A percentile compares a stretch with the other conserved stretches of the same genome.
These are phyloP conservation scores for Voacanga thouarsii DNA, from an alignment of 257 asterid species.

Conservation along the genomic window DNA sequence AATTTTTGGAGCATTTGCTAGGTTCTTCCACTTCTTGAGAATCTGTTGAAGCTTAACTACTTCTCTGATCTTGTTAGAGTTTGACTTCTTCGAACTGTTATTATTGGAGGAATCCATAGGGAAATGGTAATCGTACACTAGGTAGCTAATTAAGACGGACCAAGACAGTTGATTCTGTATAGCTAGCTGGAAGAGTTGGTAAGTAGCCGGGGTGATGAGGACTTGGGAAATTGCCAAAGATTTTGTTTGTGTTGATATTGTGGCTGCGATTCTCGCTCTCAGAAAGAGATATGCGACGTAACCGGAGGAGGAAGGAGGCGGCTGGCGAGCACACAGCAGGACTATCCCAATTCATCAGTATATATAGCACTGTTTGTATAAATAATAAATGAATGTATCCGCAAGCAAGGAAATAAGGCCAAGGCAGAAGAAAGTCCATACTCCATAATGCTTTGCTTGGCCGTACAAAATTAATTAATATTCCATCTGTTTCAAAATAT, in stretches of 20 bases:
- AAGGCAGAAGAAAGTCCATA: too few species aligned
- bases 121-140: too few species aligned
- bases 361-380: too few species aligned
- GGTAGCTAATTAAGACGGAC: too few species aligned
- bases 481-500: too few species aligned
- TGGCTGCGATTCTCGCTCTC: too few species aligned
- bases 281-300: too few species aligned
- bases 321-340: not conserved
- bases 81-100: conserved; percentile 31
- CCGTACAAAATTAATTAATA: too few species aligned
- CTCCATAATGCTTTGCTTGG: too few species aligned
- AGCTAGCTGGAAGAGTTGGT: not conserved
- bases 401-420: too few species aligned
- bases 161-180: not conserved
- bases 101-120: not conserved
- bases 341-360: not conserved
- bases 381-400: too few species aligned
- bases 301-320: not conserved
- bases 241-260: too few species aligned
- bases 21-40: conserved; percentile 82
- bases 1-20: conserved; percentile 33
- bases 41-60: conserved; percentile 84
- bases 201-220: not conserved
- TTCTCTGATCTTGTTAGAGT: conserved; percentile 64
- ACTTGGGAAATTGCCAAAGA: not conserved